A percentile compares a stretch with the other conserved stretches of the same genome.
phyloP scores from a whole-genome alignment of 2,329 filamentous ascomycete species.

The Neonectria punicea region DNA sequence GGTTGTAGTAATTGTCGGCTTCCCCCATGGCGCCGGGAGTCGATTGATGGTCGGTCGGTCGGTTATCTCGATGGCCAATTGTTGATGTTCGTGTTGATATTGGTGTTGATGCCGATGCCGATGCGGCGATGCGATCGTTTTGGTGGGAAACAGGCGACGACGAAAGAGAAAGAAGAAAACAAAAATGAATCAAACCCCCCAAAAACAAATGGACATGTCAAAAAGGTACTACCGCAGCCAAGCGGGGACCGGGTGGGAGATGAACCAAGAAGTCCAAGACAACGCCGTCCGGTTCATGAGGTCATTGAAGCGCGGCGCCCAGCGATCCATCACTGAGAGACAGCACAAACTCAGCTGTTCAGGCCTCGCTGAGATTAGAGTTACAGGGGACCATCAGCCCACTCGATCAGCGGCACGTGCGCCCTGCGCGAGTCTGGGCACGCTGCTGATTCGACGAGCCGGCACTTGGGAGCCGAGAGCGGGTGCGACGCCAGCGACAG shows the following conservation, averaged over 20 bases:
- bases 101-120: not conserved
- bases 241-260: not conserved
- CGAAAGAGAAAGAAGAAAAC: not conserved
- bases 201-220: not conserved
- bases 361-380: slow-evolving; percentile 13
- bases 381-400: slow-evolving; percentile 15
- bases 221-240: not conserved
- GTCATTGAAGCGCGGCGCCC: slow-evolving; percentile 12
- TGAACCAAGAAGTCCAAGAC: slow-evolving; percentile 1
- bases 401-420: slow-evolving; percentile 11
- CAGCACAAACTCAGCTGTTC: slow-evolving; percentile 8
- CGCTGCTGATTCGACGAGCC: not conserved
- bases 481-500: too few species aligned
- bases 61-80: not conserved
- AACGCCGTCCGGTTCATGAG: slow-evolving; percentile 7
- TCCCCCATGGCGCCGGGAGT: slow-evolving; percentile 46
- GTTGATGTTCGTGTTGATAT: not conserved
- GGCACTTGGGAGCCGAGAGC: slow-evolving; percentile 5
- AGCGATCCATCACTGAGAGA: not conserved
- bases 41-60: not conserved
- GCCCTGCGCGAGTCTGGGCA: not conserved
- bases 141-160: not conserved
- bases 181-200: not conserved
- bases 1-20: slow-evolving; percentile 47
- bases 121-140: not conserved